phyloP scores from a whole-genome alignment of 73 alveolate species.

The Tetrahymena elliotti region DNA sequence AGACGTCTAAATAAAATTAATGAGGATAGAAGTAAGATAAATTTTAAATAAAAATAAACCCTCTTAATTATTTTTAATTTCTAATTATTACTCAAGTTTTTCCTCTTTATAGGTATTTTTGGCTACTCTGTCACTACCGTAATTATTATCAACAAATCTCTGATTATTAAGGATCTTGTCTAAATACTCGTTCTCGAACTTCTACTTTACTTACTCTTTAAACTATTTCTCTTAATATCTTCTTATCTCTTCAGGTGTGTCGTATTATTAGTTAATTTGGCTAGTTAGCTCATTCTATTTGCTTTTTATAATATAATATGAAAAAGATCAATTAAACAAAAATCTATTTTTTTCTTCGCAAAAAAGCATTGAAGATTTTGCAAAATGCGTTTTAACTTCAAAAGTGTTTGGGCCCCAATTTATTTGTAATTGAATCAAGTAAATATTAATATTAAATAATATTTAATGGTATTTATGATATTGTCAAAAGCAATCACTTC shows the following conservation, averaged over 20 bases:
- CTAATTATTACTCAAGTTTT: neutral
- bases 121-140: neutral
- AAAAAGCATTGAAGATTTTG: no score
- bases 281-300: neutral
- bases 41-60: no score
- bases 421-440: no score
- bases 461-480: no score
- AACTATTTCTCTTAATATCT: neutral
- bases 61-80: no score
- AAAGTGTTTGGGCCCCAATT: no score
- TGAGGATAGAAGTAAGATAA: neutral
- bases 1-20: neutral
- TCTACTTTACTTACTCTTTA: neutral
- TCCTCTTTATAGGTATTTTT: neutral
- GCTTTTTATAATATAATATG: neutral
- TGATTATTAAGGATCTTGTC: neutral
- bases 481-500: no score
- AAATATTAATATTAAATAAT: no score
- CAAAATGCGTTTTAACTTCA: no score
- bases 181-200: neutral
- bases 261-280: neutral
- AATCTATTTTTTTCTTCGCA: no score
- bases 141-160: neutral
- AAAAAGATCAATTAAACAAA: no score
- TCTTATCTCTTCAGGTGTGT: neutral